phyloP scores from a whole-genome alignment of 371 early-diverging fungal genomes.

The Mortierella sp. region DNA sequence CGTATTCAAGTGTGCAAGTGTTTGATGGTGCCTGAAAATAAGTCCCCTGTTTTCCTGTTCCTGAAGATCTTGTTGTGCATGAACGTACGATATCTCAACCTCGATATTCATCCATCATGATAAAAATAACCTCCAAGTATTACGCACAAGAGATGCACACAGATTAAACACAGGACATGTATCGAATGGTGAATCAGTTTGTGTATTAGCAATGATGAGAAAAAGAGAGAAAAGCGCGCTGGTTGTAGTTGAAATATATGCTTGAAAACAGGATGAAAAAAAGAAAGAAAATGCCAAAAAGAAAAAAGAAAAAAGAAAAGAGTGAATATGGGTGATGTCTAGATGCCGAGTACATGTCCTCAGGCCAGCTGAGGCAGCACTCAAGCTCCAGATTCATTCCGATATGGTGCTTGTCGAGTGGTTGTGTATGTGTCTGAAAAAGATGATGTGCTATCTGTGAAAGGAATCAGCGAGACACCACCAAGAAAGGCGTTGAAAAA shows the following conservation, averaged over 20 bases:
- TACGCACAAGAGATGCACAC: not conserved
- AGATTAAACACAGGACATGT: not conserved
- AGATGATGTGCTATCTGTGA: not conserved
- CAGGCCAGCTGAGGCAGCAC: not conserved
- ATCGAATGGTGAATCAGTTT: not conserved
- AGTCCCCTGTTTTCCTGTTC: too few species aligned
- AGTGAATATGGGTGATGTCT: not conserved
- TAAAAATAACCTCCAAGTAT: not conserved
- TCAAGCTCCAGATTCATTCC: not conserved
- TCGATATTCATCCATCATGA: not conserved
- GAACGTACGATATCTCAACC: not conserved
- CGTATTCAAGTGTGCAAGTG: too few species aligned
- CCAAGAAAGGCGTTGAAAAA: not conserved
- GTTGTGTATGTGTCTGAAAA: not conserved
- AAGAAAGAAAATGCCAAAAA: not conserved
- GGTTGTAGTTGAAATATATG: not conserved
- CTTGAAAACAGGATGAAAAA: not conserved
- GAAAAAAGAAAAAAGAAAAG: not conserved
- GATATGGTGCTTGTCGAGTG: not conserved
- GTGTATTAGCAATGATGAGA: conserved; percentile 3
- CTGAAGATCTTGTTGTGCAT: not conserved
- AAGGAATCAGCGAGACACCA: not conserved
- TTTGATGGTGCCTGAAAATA: too few species aligned
- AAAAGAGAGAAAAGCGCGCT: not conserved
- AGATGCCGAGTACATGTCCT: not conserved